Conservation (phyloP, 2,329 filamentous ascomycete genomes). For the Pseudogymnoascus sp. region DNA sequence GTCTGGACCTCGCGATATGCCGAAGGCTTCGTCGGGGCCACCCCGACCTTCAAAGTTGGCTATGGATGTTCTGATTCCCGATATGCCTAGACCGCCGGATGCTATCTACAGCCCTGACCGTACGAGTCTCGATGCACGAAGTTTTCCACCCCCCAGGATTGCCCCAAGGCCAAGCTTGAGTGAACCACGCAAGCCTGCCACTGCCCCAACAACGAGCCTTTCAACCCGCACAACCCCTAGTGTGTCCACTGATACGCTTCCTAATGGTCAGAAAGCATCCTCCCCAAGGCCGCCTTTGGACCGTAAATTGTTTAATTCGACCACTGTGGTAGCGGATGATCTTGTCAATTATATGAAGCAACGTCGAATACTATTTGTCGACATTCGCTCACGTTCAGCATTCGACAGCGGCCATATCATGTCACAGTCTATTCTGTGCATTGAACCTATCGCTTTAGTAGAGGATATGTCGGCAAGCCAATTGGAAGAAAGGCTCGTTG, state of each 20-base stretch:
- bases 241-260: neutral
- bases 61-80: conserved; percentile 25
- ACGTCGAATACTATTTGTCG: conserved; percentile 72
- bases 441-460: conserved; percentile 74
- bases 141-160: neutral
- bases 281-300: neutral
- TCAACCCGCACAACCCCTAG: neutral
- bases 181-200: neutral
- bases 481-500: conserved; percentile 60
- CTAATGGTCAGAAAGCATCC: neutral
- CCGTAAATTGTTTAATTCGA: conserved; percentile 16
- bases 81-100: conserved; percentile 31
- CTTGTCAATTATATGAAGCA: conserved; percentile 64
- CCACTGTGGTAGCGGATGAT: conserved; percentile 47
- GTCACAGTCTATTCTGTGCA: conserved; percentile 75
- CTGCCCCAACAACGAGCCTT: neutral
- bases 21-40: conserved; percentile 22
- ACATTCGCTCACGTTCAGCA: conserved; percentile 71
- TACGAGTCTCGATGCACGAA: conserved; percentile 6
- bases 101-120: conserved; percentile 32
- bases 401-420: conserved; percentile 89
- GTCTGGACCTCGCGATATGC: conserved; percentile 28
- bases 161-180: neutral
- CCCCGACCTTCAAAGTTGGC: conserved; percentile 20
- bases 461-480: conserved; percentile 58